Evolutionary conservation across 768 basidiomycete genomes (phyloP), one percentile per base, ranked within the genome.

Genomic region (Cantharellus anzutake): DNA sequence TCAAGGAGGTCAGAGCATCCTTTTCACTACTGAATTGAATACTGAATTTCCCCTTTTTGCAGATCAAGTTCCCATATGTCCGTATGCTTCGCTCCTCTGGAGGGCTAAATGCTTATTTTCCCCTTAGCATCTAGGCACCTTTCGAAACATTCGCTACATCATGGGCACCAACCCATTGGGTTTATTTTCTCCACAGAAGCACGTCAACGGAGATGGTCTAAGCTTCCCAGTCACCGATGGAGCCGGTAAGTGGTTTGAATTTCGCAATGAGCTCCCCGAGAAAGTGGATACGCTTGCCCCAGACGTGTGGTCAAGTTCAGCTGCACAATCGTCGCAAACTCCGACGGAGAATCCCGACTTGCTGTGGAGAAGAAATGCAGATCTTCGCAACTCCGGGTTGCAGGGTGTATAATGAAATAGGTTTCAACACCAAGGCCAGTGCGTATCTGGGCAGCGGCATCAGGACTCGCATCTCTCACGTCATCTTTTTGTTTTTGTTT

Each of bases 61-160:
- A 90, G 84, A 73, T 93, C 65, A 90, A 86, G 69, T 98, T 92
- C 68, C 96, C 94, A 59, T 98, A 97, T 69, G 91, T 88, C 69
- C 64, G 82, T 68, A 42, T 11, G 37, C 66, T 42, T 60, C 35
- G 40, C 4, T 35, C 11, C 29, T 57, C 42, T 61, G 20, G 20
- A 29, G 20, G 20, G 20, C 20, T 29, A 29, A 29, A 29, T 29
- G 20, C n/a, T 11, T 37, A 41, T 48, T 48, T 29, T 48, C 38
- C n/a, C 52, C 14, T 64, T 69, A 96, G 91, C 80, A 97, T 69
- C 74, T 98, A 59, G 93, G 93, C 5, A 66, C 71, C 50, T 69
- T 78, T 64, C 73, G 75, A 55, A 99, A 99, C 66, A 71, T 93
- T 29, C 74, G 79, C 62, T 79, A 86, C 5, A 75, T 94, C 5